Evolutionary conservation across 768 basidiomycete genomes (phyloP), one percentile per base, ranked within the genome.

Genomic region (Lentinula sp.): DNA sequence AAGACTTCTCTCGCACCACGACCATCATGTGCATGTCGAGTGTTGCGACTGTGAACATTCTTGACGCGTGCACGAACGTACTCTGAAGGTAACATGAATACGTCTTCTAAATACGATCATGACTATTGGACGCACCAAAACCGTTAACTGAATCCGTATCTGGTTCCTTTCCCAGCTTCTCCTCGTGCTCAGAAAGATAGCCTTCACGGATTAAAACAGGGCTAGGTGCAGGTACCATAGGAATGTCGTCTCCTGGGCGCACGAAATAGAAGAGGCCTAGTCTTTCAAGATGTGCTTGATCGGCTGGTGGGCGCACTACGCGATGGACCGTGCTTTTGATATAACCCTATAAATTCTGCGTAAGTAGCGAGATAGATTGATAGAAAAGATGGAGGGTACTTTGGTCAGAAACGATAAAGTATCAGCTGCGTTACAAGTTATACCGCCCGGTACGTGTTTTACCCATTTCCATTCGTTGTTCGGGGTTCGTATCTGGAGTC

Each of bases 291-390:
- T 71, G 66, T 9, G 65, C 73, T 63, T 83, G 82, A 61, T 81
- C 80, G 0, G 68, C 63, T 5, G 80, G 81, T 0, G 81, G 82
- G 32, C 76, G 77, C 7, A 78, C 70, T 5, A 84, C 81, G 6
- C 80, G 74, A 61, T 83, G 80, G 45, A 81, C 71, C 1, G 80
- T 78, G 53, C 74, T 77, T 63, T 77, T 79, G 68, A 81, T 76
- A 63, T 73, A 81, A 9, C 79, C 79, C 42, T 71, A 68, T 18
- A 16, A 6, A 37, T 7, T 40, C 37, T 5, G 23, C 2, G 4
- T 28, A 9, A 45, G 21, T 46, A 31, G 28, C 40, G 2, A 46
- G 10, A 16, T 18, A 48, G 7, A 57, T 21, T 15, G 28, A 42
- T 18, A 42, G 28, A 13, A 32, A n/a, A 42, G 8, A 35, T 32